Evolutionary conservation across 2,329 filamentous ascomycete genomes (phyloP).

Genomic region (Talaromyces sp.): DNA sequence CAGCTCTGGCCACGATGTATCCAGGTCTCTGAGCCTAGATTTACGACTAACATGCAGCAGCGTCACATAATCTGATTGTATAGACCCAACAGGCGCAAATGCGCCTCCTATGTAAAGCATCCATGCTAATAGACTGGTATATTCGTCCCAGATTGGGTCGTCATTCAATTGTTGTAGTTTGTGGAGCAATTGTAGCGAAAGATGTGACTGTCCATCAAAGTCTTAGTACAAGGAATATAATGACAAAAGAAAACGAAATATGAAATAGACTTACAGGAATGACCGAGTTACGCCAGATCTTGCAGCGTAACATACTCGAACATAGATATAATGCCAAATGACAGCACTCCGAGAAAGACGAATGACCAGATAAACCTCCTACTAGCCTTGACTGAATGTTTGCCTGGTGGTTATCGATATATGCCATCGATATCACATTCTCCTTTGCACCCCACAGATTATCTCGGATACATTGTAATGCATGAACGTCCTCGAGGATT

Average conservation of each 20-base stretch:
- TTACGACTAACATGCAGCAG: slow-evolving; percentile 23
- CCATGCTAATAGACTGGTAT: slow-evolving; percentile 37
- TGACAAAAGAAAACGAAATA: slow-evolving; percentile 17
- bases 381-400: slow-evolving; percentile 43
- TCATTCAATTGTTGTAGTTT: slow-evolving; percentile 29
- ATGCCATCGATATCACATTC: slow-evolving; percentile 28
- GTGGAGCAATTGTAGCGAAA: slow-evolving; percentile 30
- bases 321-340: slow-evolving; percentile 43
- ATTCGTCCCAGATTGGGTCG: slow-evolving; percentile 33
- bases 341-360: slow-evolving; percentile 33
- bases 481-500: slow-evolving; percentile 39
- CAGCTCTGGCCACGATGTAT: slow-evolving; percentile 33
- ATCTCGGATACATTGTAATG: slow-evolving; percentile 41
- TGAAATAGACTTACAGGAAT: slow-evolving; percentile 38
- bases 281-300: slow-evolving; percentile 36
- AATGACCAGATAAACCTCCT: slow-evolving; percentile 22
- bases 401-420: slow-evolving; percentile 42
- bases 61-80: slow-evolving; percentile 29
- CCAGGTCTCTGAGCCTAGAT: slow-evolving; percentile 20
- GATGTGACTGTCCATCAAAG: slow-evolving; percentile 2
- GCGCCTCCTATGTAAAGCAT: slow-evolving; percentile 39
- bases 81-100: slow-evolving; percentile 31
- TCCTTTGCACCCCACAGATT: slow-evolving; percentile 14
- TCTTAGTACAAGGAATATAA: background rate
- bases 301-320: slow-evolving; percentile 42